Conservation (phyloP, 805 yeast species). For the Lipomyces orientalis region DNA sequence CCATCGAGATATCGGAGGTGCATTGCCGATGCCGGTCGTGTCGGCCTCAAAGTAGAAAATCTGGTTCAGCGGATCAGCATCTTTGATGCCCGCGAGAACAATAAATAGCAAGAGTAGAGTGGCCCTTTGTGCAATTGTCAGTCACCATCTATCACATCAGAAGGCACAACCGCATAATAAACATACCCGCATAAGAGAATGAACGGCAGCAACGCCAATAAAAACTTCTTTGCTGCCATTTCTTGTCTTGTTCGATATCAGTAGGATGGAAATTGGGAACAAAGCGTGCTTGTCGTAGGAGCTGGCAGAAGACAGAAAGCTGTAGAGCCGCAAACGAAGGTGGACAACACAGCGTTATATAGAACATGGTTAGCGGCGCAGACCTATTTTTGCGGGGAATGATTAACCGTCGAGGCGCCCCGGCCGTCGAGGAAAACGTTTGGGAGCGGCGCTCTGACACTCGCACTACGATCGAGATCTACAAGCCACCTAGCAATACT, state of each 20-base stretch:
- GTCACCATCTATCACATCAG: neutral
- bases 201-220: conserved; percentile 29
- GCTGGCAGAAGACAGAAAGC: neutral
- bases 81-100: conserved; percentile 67
- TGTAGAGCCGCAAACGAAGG: neutral
- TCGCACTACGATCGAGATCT: neutral
- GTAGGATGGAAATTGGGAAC: neutral
- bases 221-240: conserved; percentile 16
- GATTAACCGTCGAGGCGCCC: neutral
- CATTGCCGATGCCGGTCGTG: conserved; percentile 58
- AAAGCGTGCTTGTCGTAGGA: neutral
- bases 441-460: neutral
- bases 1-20: conserved; percentile 68
- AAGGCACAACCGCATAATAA: neutral
- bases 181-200: conserved; percentile 36
- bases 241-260: neutral
- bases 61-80: conserved; percentile 59
- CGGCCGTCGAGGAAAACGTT: neutral
- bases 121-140: conserved; percentile 45
- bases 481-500: neutral
- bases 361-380: neutral
- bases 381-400: neutral
- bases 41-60: conserved; percentile 85
- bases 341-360: neutral
- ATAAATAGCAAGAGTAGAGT: conserved; percentile 63